Conservation (phyloP, 148 eudicot genomes). For the Rhododendron griersonianum region DNA sequence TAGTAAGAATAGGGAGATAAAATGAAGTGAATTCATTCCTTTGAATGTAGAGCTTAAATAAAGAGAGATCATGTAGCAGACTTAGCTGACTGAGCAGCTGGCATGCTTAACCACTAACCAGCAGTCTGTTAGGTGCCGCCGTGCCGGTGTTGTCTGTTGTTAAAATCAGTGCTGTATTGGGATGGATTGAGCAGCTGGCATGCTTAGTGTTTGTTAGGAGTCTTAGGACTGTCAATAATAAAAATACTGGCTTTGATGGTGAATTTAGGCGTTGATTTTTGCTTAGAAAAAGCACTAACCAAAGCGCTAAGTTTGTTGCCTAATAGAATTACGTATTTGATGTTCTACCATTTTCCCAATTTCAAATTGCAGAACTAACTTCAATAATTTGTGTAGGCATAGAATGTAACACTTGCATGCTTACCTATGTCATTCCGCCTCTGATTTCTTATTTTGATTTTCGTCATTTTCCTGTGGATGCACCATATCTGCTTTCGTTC, state of each 20-base stretch:
- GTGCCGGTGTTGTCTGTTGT: neutral
- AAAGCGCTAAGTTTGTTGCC: neutral
- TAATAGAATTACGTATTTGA: neutral
- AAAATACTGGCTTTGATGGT: neutral
- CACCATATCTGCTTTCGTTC: constrained; percentile 5
- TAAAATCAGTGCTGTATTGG: neutral
- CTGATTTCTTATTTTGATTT: neutral
- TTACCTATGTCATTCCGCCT: neutral
- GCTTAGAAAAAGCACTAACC: neutral
- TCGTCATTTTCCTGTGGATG: neutral
- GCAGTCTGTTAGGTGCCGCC: neutral
- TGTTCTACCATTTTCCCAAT: neutral
- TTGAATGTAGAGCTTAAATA: neutral
- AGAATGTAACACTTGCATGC: neutral
- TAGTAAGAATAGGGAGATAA: neutral
- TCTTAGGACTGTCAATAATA: neutral
- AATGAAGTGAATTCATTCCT: neutral
- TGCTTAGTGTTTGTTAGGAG: neutral
- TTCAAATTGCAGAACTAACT: neutral
- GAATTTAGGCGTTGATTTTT: neutral
- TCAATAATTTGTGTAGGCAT: neutral
- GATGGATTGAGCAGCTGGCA: neutral
- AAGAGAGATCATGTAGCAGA: neutral
- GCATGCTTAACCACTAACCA: neutral
- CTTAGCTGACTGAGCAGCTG: neutral